Evolutionary conservation across 2,329 filamentous ascomycete species (phyloP), one percentile per base, ranked within the genome.

Genomic region (Penicillium sp.): DNA sequence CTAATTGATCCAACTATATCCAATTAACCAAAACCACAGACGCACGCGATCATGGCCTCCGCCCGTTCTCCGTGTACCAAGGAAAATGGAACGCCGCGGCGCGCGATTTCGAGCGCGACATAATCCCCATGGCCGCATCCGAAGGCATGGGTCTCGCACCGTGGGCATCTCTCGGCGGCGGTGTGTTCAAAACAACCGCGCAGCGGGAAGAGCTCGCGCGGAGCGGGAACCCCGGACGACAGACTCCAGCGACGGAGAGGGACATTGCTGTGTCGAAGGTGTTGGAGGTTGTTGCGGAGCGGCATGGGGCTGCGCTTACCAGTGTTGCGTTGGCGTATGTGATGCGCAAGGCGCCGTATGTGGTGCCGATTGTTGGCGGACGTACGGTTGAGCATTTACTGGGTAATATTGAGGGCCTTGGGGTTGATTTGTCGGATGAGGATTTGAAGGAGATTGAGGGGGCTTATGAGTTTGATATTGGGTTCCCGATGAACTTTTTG

Each of bases 1-100:
- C 29, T 29, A 9, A 29, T 29, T 29, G 1, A 29, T 29, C 29
- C 29, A 29, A 29, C 29, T 29, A 4, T 29, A 14, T 1, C 32
- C 14, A 35, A 35, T 35, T 35, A 35, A 35, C 32, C 32, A 14
- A 31, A 11, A 9, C 56, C 57, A 59, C 55, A 56, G 66, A 91
- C 66, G 89, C 89, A 7, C 82, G 86, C 40, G 81, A 84, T 60
- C 83, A 90, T 60, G 87, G 86, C n/a, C 78, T 90, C 29, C 83
- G 85, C 1, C 85, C 82, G 38, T 92, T 92, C 74, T 82, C 78
- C 35, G 82, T 89, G 31, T 89, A 89, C 70, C 85, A 88, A 71
- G 87, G 87, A 24, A 76, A 76, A 14, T 89, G 86, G 85, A 83
- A 76, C 34, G 78, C 81, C 29, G 79, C 77, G 1, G 78, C 83